A percentile compares a stretch with the other conserved stretches of the same genome.
These are phyloP conservation scores for Plantago elongata DNA, from an alignment of 257 asterid genomes.

Conservation along the genomic window DNA sequence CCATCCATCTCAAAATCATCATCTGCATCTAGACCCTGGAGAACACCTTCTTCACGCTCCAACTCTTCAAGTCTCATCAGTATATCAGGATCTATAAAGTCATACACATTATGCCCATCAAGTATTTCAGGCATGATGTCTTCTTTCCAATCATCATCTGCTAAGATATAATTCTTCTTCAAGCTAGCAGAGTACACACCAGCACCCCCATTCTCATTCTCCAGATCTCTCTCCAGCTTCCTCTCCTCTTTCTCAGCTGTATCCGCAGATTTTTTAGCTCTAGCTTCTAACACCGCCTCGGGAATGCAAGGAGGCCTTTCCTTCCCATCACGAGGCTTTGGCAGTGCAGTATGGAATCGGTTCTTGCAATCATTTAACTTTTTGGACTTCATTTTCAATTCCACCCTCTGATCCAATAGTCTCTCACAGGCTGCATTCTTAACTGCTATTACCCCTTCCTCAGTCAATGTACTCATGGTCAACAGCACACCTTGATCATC, in stretches of 20 bases:
- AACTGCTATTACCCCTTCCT: slow-evolving; percentile 85
- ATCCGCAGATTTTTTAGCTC: slow-evolving; percentile 53
- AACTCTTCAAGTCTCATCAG: slow-evolving; percentile 81
- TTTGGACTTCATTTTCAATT: slow-evolving; percentile 83
- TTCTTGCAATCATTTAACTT: slow-evolving; percentile 80
- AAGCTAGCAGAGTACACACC: slow-evolving; percentile 98
- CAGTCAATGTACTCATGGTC: slow-evolving; percentile 90
- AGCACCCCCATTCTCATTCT: slow-evolving; percentile 96
- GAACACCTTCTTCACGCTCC: slow-evolving; percentile 78
- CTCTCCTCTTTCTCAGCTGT: slow-evolving; percentile 54
- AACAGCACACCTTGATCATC: slow-evolving; percentile 61
- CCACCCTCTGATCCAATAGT: slow-evolving; percentile 84
- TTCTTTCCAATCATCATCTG: slow-evolving; percentile 86
- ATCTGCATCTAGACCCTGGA: slow-evolving; percentile 61
- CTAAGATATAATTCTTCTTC: slow-evolving; percentile 76
- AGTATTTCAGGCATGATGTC: slow-evolving; percentile 80
- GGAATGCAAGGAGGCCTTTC: slow-evolving; percentile 87
- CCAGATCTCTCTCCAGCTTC: slow-evolving; percentile 84
- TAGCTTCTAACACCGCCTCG: slow-evolving; percentile 72
- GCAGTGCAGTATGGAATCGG: slow-evolving; percentile 91
- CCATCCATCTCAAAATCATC: slow-evolving; percentile 78
- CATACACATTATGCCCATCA: slow-evolving; percentile 92
- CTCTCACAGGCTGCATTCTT: slow-evolving; percentile 96
- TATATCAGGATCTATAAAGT: slow-evolving; percentile 90
- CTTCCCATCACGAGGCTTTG: slow-evolving; percentile 83